Percentiles rank a stretch among this genome's conserved stretches.
phyloP scores from a whole-genome alignment of 495 filamentous ascomycete genomes.

The Arthonia radiata region DNA sequence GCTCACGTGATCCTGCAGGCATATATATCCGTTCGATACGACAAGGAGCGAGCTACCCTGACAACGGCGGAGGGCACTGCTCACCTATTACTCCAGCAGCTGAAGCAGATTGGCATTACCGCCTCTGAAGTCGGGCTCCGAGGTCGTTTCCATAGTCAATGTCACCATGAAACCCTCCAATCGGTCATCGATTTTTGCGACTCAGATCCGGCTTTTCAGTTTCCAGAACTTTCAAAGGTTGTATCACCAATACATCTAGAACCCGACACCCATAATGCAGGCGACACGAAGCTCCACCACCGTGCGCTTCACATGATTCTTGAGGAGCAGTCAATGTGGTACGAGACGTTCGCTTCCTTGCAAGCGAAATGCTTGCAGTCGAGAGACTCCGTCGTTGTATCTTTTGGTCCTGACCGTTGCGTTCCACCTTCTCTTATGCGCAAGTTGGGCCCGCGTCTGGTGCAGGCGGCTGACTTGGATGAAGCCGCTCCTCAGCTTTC shows the following conservation, averaged over 20 bases:
- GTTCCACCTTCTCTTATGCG: slow-evolving; percentile 15
- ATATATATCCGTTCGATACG: slow-evolving; percentile 21
- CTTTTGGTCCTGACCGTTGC: slow-evolving; percentile 19
- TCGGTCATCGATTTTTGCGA: slow-evolving; percentile 8
- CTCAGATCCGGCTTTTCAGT: slow-evolving; percentile 11
- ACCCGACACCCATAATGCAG: slow-evolving; percentile 6
- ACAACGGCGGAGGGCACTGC: slow-evolving; percentile 10
- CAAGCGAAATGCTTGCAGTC: slow-evolving; percentile 2
- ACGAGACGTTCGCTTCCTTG: slow-evolving; percentile 10
- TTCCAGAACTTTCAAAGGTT: slow-evolving; percentile 16
- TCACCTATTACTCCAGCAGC: slow-evolving; percentile 8
- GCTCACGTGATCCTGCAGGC: slow-evolving; percentile 11
- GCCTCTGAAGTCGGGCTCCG: slow-evolving; percentile 12
- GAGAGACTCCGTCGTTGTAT: slow-evolving; percentile 10
- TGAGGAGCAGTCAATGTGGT: slow-evolving; percentile 19
- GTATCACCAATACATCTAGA: slow-evolving; percentile 12
- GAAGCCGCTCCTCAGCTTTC: neutral
- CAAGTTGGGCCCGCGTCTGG: slow-evolving; percentile 6
- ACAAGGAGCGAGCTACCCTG: slow-evolving; percentile 16
- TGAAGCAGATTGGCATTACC: slow-evolving; percentile 16
- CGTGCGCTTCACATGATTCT: slow-evolving; percentile 18
- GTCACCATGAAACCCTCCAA: slow-evolving; percentile 5
- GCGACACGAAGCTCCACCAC: slow-evolving; percentile 10
- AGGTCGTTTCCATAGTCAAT: slow-evolving; percentile 16
- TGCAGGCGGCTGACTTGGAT: slow-evolving; percentile 10